phyloP scores from a whole-genome alignment of 2,329 filamentous ascomycete species.

The Paramyrothecium roridum region DNA sequence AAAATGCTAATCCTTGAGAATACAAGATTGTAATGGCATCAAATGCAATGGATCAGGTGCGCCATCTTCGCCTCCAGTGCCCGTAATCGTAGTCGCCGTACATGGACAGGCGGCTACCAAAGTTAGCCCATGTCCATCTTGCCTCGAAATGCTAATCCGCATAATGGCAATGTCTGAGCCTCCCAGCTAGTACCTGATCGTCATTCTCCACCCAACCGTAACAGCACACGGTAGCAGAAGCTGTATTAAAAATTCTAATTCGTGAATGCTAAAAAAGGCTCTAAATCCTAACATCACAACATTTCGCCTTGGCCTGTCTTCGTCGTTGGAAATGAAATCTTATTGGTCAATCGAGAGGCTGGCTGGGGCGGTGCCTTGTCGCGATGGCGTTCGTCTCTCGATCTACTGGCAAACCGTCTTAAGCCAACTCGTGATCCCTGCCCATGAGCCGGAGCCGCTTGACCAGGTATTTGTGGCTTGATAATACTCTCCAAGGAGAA shows the following conservation, averaged over 20 bases:
- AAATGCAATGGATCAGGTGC: background rate
- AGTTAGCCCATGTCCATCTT: background rate
- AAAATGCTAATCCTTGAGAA: background rate
- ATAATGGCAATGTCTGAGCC: too few relatives aligned
- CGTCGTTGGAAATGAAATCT: slow-evolving; percentile 24
- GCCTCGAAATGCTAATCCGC: background rate
- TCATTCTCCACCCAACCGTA: too few relatives aligned
- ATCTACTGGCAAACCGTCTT: slow-evolving; percentile 25
- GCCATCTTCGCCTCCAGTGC: background rate
- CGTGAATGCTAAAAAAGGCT: too few relatives aligned
- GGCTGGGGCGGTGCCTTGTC: slow-evolving; percentile 34
- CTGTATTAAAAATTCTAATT: slow-evolving; percentile 2
- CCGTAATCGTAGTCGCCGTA: background rate
- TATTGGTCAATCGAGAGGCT: slow-evolving; percentile 36
- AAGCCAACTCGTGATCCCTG: slow-evolving; percentile 44
- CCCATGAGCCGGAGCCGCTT: background rate
- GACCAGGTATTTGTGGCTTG: slow-evolving; percentile 48
- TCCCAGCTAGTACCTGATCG: too few relatives aligned
- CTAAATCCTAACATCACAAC: slow-evolving; percentile 15
- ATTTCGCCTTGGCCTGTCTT: slow-evolving; percentile 32
- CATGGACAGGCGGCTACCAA: background rate
- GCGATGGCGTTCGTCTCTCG: slow-evolving; percentile 27
- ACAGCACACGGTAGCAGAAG: too few relatives aligned
- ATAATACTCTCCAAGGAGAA: slow-evolving; percentile 62
- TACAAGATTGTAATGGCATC: background rate